Evolutionary conservation across 129 eudicot genomes (phyloP).

Genomic region (Kitagawia praeruptora): DNA sequence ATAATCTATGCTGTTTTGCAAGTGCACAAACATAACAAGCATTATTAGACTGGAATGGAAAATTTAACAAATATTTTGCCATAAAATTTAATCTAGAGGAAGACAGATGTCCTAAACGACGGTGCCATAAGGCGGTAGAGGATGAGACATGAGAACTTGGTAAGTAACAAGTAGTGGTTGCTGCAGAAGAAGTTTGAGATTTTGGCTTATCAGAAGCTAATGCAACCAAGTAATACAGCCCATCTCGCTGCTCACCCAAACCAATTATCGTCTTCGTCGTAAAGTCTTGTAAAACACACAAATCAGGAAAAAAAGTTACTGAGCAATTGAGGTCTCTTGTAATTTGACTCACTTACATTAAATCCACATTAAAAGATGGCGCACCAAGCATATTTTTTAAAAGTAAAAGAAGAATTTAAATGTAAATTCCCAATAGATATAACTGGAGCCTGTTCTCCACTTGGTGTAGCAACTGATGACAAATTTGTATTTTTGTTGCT

Average conservation of each 20-base stretch:
- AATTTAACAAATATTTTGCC: slow-evolving; percentile 2
- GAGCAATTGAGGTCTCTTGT: too few species aligned
- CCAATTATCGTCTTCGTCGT: background rate
- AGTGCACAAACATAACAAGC: slow-evolving; percentile 10
- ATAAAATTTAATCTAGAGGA: slow-evolving; percentile 2
- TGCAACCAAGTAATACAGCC: background rate
- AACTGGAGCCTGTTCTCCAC: background rate
- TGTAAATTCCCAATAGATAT: background rate
- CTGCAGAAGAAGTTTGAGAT: background rate
- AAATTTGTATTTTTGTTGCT: background rate
- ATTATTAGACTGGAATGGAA: background rate
- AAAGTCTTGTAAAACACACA: background rate
- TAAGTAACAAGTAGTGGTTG: background rate
- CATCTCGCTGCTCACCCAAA: background rate
- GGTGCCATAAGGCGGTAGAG: background rate
- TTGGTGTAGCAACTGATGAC: background rate
- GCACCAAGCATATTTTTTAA: slow-evolving; percentile 6
- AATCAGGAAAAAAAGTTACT: background rate
- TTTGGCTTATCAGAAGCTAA: background rate
- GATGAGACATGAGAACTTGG: background rate
- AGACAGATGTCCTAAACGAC: slow-evolving; percentile 2
- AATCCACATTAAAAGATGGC: slow-evolving; percentile 3
- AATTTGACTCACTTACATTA: too few species aligned
- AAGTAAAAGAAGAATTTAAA: background rate
- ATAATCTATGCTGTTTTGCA: slow-evolving; percentile 1